Base-by-base conservation (phyloP, 441 rosid species). In the Codiaeum variegatum region DNA sequence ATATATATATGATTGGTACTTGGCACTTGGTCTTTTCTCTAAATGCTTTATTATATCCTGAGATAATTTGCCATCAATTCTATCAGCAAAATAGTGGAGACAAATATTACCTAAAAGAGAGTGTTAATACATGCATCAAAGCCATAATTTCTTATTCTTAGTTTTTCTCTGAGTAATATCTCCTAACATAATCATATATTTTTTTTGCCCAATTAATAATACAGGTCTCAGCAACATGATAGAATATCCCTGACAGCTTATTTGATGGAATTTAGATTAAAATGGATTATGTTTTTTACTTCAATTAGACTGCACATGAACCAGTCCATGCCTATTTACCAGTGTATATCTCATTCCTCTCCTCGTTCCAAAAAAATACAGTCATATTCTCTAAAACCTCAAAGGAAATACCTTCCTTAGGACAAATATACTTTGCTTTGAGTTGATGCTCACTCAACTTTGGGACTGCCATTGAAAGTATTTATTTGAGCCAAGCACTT, bases 321-420 rank as follows among this genome's bases (percentile, higher is more conserved):
- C 92, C 49, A 93, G 85, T 47, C 98, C 98, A 24, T 86, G 87
- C 69, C 86, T 82, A 75, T 95, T 95, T 95, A 31, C 99, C 98
- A 0, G 95, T 95, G 75, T 95, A 95, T 32, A 93, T 93, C 86
- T 95, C 99, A 51, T 91, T 95, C 29, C 99, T 90, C 69, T 95
- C 99, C 80, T 95, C 99, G 0, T 93, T 97, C 0, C 91, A 95
- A 84, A 89, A 95, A 16, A 95, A 94, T 0, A 97, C 92, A 2
- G 98, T 95, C 73, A 95, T 93, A 76, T 95, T 97, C 85, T 95
- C 98, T 76, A 93, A 81, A 23, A 97, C 99, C 83, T 91, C 98
- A 18, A 87, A 85, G 10, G 86, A 91, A 0, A 86, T 89, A 74
- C 87, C 91, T 85, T 85, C 85, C 54, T 80, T 85, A 54, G 67